Percentiles rank a stretch among this genome's conserved stretches.
phyloP scores from a whole-genome alignment of 2,329 filamentous ascomycete genomes.

The Madurella mycetomatis region DNA sequence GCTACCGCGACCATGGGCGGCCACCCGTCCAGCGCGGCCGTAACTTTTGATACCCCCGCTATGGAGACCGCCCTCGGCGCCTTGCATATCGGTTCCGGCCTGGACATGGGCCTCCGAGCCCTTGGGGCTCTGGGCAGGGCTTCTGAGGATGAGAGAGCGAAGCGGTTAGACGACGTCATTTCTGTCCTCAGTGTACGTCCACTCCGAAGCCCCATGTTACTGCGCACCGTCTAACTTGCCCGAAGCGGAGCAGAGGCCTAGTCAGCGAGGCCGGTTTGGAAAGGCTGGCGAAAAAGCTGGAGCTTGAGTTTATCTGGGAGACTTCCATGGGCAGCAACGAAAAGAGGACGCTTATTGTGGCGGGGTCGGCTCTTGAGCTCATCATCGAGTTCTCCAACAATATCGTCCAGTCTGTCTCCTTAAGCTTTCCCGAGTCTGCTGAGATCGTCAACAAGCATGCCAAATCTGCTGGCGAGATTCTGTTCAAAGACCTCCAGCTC shows the following conservation, averaged over 20 bases:
- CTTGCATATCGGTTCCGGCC: constrained; percentile 44
- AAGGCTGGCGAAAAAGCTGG: constrained; percentile 61
- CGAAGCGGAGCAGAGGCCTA: constrained; percentile 48
- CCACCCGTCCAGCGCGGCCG: constrained; percentile 41
- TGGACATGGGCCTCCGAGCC: constrained; percentile 46
- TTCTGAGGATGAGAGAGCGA: constrained; percentile 47
- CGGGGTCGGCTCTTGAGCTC: constrained; percentile 55
- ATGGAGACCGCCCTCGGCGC: constrained; percentile 58
- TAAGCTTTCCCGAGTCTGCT: constrained; percentile 59
- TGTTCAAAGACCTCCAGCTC: constrained; percentile 61
- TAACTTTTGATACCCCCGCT: constrained; percentile 62
- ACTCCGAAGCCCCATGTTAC: constrained; percentile 19
- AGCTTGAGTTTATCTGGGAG: constrained; percentile 62
- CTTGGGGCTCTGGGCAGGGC: constrained; percentile 35
- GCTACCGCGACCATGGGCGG: constrained; percentile 40
- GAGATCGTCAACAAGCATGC: constrained; percentile 57
- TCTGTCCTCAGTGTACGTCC: constrained; percentile 45
- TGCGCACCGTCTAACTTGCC: constrained; percentile 32
- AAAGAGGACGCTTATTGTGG: constrained; percentile 56
- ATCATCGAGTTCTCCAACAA: constrained; percentile 60
- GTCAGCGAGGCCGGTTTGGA: constrained; percentile 74
- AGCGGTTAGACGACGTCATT: constrained; percentile 50
- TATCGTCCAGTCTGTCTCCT: constrained; percentile 56
- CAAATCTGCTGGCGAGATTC: constrained; percentile 59
- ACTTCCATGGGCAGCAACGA: constrained; percentile 44